Conservation (phyloP, 179 eudicot species). For the Patellifolia procumbens region DNA sequence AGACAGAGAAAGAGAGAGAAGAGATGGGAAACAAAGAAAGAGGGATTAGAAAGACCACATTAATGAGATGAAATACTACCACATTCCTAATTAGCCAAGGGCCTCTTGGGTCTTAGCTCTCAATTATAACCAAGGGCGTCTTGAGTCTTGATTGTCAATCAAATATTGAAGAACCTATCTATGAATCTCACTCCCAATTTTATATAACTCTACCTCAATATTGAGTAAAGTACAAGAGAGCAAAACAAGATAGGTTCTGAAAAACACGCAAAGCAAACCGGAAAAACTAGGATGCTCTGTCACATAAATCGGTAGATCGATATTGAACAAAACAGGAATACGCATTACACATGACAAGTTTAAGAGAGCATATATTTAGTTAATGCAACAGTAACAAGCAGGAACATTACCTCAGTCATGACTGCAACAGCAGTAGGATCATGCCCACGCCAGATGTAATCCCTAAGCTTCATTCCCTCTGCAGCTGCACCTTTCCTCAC, state of each 20-base stretch:
- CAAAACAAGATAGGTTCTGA: background rate
- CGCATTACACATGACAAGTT: too few relatives aligned
- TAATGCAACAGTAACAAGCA: background rate
- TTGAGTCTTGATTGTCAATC: too few relatives aligned
- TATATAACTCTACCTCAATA: background rate
- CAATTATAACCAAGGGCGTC: too few relatives aligned
- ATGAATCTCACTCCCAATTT: background rate
- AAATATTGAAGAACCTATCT: background rate
- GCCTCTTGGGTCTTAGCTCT: too few relatives aligned
- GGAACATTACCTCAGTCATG: conserved; percentile 81
- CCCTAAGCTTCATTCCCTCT: conserved; percentile 92
- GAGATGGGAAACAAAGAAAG: background rate
- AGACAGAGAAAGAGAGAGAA: background rate
- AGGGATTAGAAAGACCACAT: background rate
- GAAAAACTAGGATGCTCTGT: background rate
- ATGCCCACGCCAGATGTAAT: conserved; percentile 99
- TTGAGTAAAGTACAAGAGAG: background rate
- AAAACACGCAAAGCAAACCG: too few relatives aligned
- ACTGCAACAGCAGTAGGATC: conserved; percentile 99
- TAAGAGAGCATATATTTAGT: background rate
- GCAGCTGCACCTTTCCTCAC: conserved; percentile 98
- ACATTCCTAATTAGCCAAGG: background rate
- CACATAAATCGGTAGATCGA: background rate
- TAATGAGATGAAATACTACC: background rate
- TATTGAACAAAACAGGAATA: background rate